Base-by-base conservation (phyloP, 805 yeast species). In the Lipomyces yamanashiensis region DNA sequence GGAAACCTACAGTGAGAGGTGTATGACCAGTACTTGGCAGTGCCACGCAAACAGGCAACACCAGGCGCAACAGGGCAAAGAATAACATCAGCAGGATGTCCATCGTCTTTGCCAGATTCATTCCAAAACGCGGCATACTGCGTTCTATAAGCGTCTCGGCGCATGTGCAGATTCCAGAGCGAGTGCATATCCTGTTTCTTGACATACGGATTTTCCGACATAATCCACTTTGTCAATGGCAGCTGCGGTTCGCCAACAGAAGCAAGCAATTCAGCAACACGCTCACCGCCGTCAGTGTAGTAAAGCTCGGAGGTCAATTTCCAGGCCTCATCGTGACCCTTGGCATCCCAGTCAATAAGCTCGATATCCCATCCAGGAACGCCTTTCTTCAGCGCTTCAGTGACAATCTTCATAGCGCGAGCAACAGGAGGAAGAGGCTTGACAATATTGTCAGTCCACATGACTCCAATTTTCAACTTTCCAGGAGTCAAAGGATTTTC, bases 1-100 rank as follows among this genome's bases (percentile, higher is more conserved):
- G 39, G 21, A 33, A 28, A 61, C 65, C 23, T 47, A 61, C 67
- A 89, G 66, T 87, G 80, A 1, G 91, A 77, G 6, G 93, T 88
- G 79, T 89, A 89, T 2, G 92, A 88, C 92, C 95, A 89, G 75
- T 87, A 87, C 74, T 82, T 84, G 7, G 87, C 82, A 57, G 81
- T 79, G 54, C 82, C 84, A 23, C 88, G 84, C 59, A 81, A 81
- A 50, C 91, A 90, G n/a, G 95, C 90, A 56, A 85, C 86, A 67
- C 87, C 87, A 61, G 82, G 83, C 74, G 86, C 85, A 7, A 86
- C 82, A 64, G 93, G 92, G 57, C 88, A 82, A 51, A 89, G 75
- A 63, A 89, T 80, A 71, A 86, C 84, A 71, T 89, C 92, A 54
- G 88, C 65, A 2, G 61, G 60, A 28, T 66, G 66, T 12, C 65